These are phyloP conservation scores for Suillus fuscotomentosus DNA, from an alignment of 768 basidiomycete genomes.

Conservation along the genomic window DNA sequence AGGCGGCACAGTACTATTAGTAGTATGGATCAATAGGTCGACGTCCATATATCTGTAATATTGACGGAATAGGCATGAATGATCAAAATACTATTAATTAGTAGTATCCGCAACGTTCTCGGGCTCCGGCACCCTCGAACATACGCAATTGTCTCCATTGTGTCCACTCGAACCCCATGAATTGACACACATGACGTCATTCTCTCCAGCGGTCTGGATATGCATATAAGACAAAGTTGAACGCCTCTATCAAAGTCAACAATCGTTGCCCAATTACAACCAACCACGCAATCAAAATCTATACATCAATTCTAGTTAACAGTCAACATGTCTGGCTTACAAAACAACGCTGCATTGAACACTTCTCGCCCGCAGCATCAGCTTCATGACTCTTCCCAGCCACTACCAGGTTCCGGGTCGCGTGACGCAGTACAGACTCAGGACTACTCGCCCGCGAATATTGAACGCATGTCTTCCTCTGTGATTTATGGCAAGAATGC, in stretches of 20 bases:
- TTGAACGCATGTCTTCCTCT: constrained; percentile 28
- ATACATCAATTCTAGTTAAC: neutral
- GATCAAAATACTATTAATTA: too few relatives aligned
- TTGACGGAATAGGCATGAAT: too few relatives aligned
- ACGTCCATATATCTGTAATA: neutral
- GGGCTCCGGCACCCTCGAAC: too few relatives aligned
- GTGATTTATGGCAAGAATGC: neutral
- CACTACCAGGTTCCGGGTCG: constrained; percentile 42
- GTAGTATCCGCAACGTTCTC: too few relatives aligned
- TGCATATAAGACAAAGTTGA: neutral
- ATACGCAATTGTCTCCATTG: neutral
- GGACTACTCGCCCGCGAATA: constrained; percentile 41
- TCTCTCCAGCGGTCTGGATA: neutral
- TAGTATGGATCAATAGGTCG: neutral
- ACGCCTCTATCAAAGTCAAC: neutral
- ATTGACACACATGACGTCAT: neutral
- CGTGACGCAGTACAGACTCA: constrained; percentile 19
- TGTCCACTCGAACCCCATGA: neutral
- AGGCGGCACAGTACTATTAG: neutral
- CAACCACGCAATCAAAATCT: neutral
- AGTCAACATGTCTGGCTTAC: neutral
- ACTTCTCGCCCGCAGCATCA: constrained; percentile 36
- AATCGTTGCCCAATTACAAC: neutral
- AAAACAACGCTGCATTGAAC: constrained; percentile 13
- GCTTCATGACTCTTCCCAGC: constrained; percentile 47